Conservation (phyloP, 2,329 filamentous ascomycete genomes). For the Huntiella moniliformis region DNA sequence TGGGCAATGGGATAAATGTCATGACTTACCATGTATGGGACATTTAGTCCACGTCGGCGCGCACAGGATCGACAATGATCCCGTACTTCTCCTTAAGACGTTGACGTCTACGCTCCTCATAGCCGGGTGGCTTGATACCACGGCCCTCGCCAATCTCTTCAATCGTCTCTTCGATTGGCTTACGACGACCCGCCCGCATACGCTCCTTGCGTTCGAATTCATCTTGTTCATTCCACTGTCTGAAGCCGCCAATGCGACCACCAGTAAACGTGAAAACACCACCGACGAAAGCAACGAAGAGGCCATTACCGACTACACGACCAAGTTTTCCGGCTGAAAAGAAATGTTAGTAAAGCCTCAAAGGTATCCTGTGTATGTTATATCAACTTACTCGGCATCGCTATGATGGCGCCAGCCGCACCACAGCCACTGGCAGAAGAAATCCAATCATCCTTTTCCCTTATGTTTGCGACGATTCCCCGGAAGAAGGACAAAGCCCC, state of each 20-base stretch:
- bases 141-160: conserved; percentile 69
- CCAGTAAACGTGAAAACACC: conserved; percentile 51
- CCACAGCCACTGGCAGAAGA: conserved; percentile 63
- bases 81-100: conserved; percentile 76
- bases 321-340: conserved; percentile 36
- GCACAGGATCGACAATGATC: conserved; percentile 57
- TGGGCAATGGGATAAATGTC: conserved; percentile 11
- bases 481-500: conserved; percentile 62
- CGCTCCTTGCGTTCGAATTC: conserved; percentile 62
- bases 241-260: conserved; percentile 23
- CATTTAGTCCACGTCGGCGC: conserved; percentile 25
- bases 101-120: conserved; percentile 65
- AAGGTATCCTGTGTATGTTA: neutral
- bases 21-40: conserved; percentile 13
- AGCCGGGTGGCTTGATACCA: conserved; percentile 65
- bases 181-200: conserved; percentile 52
- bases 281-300: conserved; percentile 35
- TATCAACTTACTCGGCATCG: conserved; percentile 44
- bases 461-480: conserved; percentile 62
- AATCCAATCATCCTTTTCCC: conserved; percentile 62
- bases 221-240: conserved; percentile 32
- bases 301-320: conserved; percentile 49
- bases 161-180: conserved; percentile 62
- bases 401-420: conserved; percentile 52
- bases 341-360: conserved; percentile 7